Evolutionary conservation across 2,329 filamentous ascomycete genomes (phyloP).

Genomic region (Aureobasidium lini): DNA sequence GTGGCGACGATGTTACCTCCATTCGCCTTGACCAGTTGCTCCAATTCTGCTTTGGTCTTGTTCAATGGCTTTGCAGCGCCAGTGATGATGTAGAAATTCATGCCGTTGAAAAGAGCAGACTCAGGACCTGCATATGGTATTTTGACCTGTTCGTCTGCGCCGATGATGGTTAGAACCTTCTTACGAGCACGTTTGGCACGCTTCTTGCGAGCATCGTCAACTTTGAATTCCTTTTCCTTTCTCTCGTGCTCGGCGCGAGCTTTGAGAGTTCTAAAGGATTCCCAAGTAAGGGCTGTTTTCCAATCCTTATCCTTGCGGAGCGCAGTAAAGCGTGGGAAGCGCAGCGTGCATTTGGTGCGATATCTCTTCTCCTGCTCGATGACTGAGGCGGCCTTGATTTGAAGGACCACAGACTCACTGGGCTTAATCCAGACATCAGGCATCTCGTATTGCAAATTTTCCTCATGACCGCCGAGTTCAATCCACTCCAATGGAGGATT

Average conservation of each 20-base stretch:
- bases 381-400: conserved; percentile 80
- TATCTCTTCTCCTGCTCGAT: conserved; percentile 65
- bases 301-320: conserved; percentile 78
- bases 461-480: conserved; percentile 69
- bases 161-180: conserved; percentile 67
- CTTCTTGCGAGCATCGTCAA: conserved; percentile 60
- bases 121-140: conserved; percentile 50
- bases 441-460: conserved; percentile 54
- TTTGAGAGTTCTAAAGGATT: conserved; percentile 69
- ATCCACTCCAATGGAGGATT: conserved; percentile 72
- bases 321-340: conserved; percentile 83
- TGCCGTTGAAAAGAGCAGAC: conserved; percentile 62
- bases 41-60: conserved; percentile 70
- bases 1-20: conserved; percentile 75
- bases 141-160: conserved; percentile 50
- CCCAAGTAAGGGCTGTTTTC: conserved; percentile 68
- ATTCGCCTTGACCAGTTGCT: conserved; percentile 72
- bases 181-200: conserved; percentile 50
- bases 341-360: conserved; percentile 65
- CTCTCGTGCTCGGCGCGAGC: conserved; percentile 61
- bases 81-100: conserved; percentile 75
- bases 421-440: conserved; percentile 94
- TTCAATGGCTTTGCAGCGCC: conserved; percentile 64
- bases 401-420: conserved; percentile 76
- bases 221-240: conserved; percentile 65